Evolutionary conservation across 331 rosid genomes (phyloP), one percentile per base, ranked within the genome.

Genomic region (Arachis monticola): DNA sequence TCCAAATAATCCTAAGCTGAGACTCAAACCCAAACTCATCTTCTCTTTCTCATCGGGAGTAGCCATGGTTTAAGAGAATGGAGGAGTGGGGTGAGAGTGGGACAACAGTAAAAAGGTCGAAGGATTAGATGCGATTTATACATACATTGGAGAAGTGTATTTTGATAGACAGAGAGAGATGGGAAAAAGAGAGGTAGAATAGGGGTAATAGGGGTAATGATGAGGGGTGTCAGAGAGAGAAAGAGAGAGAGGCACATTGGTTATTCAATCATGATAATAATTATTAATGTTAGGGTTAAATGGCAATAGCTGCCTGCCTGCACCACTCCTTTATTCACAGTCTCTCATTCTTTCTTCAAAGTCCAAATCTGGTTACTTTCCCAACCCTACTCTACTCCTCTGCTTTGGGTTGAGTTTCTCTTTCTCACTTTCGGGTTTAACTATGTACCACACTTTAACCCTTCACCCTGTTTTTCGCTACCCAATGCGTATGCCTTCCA

Each of bases 131-230:
- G 82, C 83, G 81, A 83, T 77, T 77, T 68, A 85, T 81, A 81
- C 80, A 70, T 82, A 84, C 69, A 87, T 63, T 64, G 56, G 79
- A 59, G 64, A 2, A 73, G 7, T 51, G 62, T 42, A 22, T 1
- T 0, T 0, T 42, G 59, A 75, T 48, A 74, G 61, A 79, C n/a
- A 50, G 80, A 70, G 5, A 10, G 8, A 70, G 77, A 74, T 8
- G 72, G 52, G 38, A 55, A 51, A 45, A 55, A 75, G 69, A 38
- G 6, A 3, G 41, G 41, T 5, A 38, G 59, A 55, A 66, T 63
- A 72, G 79, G 79, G 64, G 31, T 55, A 42, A 76, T 83, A 81
- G 92, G 77, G 85, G 48, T 88, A 93, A 93, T 89, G 88, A 93
- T 91, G 90, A 85, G 85, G 70, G 70, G 77, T 85, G 91, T 67